Conservation (phyloP, 129 eudicot species). For the Mikania micrantha region DNA sequence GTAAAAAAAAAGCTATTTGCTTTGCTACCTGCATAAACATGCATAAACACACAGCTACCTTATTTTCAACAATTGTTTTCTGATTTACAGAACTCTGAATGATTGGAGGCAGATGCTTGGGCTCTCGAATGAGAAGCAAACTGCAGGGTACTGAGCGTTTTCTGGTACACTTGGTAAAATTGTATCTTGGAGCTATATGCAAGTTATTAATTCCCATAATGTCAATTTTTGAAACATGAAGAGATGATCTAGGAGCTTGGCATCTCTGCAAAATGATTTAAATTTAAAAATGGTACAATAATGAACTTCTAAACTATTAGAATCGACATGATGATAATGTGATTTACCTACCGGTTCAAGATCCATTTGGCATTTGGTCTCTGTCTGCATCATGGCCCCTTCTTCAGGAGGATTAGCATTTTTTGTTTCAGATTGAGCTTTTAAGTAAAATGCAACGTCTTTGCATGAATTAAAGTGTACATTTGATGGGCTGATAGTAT, state of each 20-base stretch:
- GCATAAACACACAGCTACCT: conserved; percentile 3
- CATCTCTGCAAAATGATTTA: neutral
- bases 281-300: neutral
- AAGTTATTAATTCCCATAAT: neutral
- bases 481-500: conserved; percentile 10
- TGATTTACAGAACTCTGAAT: neutral
- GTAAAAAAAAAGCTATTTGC: too few species aligned
- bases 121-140: neutral
- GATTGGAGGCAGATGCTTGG: neutral
- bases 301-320: neutral
- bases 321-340: neutral
- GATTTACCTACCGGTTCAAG: conserved; percentile 7
- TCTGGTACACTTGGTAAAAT: neutral
- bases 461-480: conserved; percentile 9
- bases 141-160: neutral
- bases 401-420: conserved; percentile 5
- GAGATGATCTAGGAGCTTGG: neutral
- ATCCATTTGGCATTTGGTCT: neutral
- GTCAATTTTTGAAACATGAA: neutral
- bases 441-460: conserved; percentile 17
- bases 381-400: neutral
- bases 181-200: neutral
- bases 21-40: too few species aligned
- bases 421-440: neutral
- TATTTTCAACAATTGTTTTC: neutral